Percentiles rank a stretch among this genome's conserved stretches.
Evolutionary conservation across 768 basidiomycete species (phyloP).

Genomic region (Mycena rosella): DNA sequence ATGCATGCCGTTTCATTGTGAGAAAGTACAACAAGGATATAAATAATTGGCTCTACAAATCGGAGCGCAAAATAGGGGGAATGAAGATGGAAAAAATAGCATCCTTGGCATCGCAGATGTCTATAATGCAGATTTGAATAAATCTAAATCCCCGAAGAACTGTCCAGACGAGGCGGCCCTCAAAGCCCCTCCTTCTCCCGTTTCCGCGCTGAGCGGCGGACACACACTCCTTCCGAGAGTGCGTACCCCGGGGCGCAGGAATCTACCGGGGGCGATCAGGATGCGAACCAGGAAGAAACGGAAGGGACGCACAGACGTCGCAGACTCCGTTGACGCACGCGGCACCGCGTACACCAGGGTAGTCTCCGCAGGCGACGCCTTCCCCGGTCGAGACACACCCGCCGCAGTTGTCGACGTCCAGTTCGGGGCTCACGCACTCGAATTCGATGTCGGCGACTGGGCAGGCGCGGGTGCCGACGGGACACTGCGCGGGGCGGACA

Average conservation of each 20-base stretch:
- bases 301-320: constrained; percentile 32
- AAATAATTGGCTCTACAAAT: too few species aligned
- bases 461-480: constrained; percentile 24
- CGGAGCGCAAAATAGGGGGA: too few species aligned
- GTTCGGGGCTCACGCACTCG: constrained; percentile 34
- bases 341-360: constrained; percentile 33
- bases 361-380: constrained; percentile 33
- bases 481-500: constrained; percentile 12
- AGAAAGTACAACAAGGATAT: too few species aligned
- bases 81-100: too few species aligned
- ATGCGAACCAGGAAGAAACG: background rate
- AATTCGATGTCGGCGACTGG: constrained; percentile 30
- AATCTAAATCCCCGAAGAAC: too few species aligned
- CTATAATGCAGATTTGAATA: too few species aligned
- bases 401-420: constrained; percentile 40
- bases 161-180: too few species aligned
- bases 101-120: too few species aligned
- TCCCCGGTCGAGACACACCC: constrained; percentile 37
- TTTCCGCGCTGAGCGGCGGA: background rate
- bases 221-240: constrained; percentile 11
- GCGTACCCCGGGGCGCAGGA: constrained; percentile 26
- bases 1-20: too few species aligned
- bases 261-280: background rate
- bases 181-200: background rate
- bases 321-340: constrained; percentile 36